These are phyloP conservation scores for Saitozyma sp. DNA, from an alignment of 768 basidiomycete genomes.

Conservation along the genomic window DNA sequence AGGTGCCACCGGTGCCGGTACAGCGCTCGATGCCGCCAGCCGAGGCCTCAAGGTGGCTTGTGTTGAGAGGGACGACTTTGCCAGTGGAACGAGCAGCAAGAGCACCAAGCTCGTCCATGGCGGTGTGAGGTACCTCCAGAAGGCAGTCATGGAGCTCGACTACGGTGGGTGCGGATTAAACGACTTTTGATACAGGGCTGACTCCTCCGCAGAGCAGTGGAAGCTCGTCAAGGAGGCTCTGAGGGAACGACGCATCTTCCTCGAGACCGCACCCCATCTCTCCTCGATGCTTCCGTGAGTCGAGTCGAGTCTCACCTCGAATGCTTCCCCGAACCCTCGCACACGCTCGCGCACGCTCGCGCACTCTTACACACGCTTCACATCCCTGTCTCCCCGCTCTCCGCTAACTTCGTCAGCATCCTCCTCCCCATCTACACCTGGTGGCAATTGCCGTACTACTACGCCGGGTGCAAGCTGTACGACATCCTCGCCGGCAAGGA, in stretches of 20 bases:
- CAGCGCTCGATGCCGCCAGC: conserved; percentile 92
- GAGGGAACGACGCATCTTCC: conserved; percentile 86
- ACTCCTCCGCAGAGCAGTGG: conserved; percentile 45
- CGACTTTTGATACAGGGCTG: conserved; percentile 1
- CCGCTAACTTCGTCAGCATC: conserved; percentile 57
- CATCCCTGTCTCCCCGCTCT: neutral
- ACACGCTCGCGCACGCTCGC: no score
- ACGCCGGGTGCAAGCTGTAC: conserved; percentile 92
- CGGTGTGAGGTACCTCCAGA: conserved; percentile 95
- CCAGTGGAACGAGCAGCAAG: conserved; percentile 90
- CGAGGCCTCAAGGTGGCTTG: conserved; percentile 88
- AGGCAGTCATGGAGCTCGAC: conserved; percentile 91
- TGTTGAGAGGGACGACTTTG: conserved; percentile 90
- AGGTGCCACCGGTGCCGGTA: conserved; percentile 92
- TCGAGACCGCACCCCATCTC: conserved; percentile 93
- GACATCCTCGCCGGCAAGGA: conserved; percentile 91
- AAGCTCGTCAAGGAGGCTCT: conserved; percentile 95
- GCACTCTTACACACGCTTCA: neutral
- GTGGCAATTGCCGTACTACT: conserved; percentile 98
- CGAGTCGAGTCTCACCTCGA: no score
- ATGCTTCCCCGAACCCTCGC: no score
- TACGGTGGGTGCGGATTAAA: conserved; percentile 66
- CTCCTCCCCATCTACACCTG: conserved; percentile 97
- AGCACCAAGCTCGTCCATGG: conserved; percentile 98
- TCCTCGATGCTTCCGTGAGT: conserved; percentile 76